A percentile compares a stretch with the other conserved stretches of the same genome.
These are phyloP conservation scores for Cercophora sp. DNA, from an alignment of 495 filamentous ascomycete species.

Conservation along the genomic window DNA sequence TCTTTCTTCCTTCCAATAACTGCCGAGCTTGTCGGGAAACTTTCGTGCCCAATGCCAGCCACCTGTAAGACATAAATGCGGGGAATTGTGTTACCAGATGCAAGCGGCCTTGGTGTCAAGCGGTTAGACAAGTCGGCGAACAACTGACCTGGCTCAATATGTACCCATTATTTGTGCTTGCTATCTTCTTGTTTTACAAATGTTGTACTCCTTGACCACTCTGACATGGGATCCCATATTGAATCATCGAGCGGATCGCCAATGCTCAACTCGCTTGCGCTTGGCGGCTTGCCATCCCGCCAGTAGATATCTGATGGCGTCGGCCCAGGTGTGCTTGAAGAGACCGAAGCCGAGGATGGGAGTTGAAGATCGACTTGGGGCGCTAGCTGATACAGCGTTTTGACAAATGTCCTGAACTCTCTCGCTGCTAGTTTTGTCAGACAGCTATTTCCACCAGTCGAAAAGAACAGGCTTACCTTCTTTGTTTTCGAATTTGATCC, in stretches of 20 bases:
- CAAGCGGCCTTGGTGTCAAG: no score
- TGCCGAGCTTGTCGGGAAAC: no score
- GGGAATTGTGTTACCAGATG: no score
- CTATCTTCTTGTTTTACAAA: not conserved
- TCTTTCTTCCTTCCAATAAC: no score
- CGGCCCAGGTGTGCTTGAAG: not conserved
- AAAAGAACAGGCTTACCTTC: not conserved
- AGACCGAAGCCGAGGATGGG: not conserved
- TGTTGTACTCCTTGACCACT: not conserved
- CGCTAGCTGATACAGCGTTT: not conserved
- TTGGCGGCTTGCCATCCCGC: not conserved
- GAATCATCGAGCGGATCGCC: not conserved
- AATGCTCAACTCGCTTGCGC: not conserved
- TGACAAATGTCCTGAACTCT: not conserved
- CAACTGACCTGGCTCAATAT: no score
- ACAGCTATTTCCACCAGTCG: not conserved
- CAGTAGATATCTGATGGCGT: not conserved
- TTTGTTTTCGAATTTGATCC: not conserved
- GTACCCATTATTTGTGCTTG: no score
- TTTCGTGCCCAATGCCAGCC: no score
- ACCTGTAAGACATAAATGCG: no score
- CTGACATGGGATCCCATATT: not conserved
- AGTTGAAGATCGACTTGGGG: not conserved
- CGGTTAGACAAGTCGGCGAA: no score
- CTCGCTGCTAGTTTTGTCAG: not conserved